phyloP scores from a whole-genome alignment of 2,329 filamentous ascomycete species.

The Arthroderma sp. region DNA sequence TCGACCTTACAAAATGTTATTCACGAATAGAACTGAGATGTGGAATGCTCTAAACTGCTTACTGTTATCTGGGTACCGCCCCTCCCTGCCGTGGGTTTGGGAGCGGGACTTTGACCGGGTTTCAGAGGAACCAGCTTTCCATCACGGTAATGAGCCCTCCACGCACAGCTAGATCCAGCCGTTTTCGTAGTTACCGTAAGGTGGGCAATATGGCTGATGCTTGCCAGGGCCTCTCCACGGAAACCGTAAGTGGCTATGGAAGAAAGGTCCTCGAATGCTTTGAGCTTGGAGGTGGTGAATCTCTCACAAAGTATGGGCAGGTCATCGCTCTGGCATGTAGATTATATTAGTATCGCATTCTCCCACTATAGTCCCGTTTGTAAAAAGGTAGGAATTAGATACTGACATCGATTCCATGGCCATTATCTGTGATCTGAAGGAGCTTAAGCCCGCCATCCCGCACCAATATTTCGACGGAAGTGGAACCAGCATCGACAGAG shows the following conservation, averaged over 20 bases:
- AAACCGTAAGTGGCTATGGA: slow-evolving; percentile 96
- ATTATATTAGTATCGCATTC: slow-evolving; percentile 5
- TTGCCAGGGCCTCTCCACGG: slow-evolving; percentile 85
- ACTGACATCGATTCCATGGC: slow-evolving; percentile 79
- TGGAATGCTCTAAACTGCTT: slow-evolving; percentile 5
- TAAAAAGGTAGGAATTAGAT: background rate
- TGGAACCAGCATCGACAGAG: slow-evolving; percentile 91
- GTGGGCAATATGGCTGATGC: slow-evolving; percentile 97
- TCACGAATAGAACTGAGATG: background rate
- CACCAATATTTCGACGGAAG: slow-evolving; percentile 74
- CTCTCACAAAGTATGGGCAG: slow-evolving; percentile 83
- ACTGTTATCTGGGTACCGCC: slow-evolving; percentile 86
- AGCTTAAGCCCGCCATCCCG: slow-evolving; percentile 93
- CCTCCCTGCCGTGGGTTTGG: slow-evolving; percentile 74
- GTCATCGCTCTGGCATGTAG: slow-evolving; percentile 59
- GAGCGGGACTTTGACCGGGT: slow-evolving; percentile 73
- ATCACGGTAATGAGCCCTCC: slow-evolving; percentile 75
- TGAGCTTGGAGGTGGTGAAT: slow-evolving; percentile 93
- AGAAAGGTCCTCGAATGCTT: slow-evolving; percentile 79
- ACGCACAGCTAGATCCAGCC: slow-evolving; percentile 73
- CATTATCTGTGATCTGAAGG: slow-evolving; percentile 94
- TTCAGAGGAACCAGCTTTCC: slow-evolving; percentile 72
- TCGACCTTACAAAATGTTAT: slow-evolving; percentile 46
- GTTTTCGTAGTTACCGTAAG: slow-evolving; percentile 90
- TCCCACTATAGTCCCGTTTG: background rate